Percentiles rank a stretch among this genome's conserved stretches.
Conservation (phyloP, 1,139 yeast species). For the Hansenula lynferdii region DNA sequence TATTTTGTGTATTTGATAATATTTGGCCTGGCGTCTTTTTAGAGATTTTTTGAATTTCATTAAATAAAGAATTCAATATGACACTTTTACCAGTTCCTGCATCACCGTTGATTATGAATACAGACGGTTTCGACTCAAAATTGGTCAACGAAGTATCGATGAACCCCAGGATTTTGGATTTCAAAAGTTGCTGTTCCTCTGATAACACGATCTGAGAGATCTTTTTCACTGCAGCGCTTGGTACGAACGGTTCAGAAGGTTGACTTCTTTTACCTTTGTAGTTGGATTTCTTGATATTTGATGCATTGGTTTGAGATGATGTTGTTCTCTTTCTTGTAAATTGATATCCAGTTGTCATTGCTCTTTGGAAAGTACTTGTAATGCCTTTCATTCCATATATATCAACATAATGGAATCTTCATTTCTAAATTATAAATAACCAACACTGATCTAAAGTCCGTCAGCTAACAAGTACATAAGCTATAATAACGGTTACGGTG, state of each 20-base stretch:
- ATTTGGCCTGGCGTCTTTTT: constrained; percentile 17
- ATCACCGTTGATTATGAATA: constrained; percentile 35
- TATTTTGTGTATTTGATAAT: constrained; percentile 25
- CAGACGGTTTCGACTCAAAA: constrained; percentile 21
- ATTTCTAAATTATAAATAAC: too few relatives aligned
- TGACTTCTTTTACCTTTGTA: not conserved
- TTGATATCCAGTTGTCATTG: too few relatives aligned
- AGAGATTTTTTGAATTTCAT: constrained; percentile 29
- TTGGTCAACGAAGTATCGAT: constrained; percentile 20
- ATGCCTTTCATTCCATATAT: too few relatives aligned
- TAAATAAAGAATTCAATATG: constrained; percentile 25
- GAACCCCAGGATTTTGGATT: constrained; percentile 24
- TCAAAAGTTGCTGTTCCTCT: constrained; percentile 28
- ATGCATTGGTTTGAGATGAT: too few relatives aligned
- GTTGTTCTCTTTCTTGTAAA: not conserved
- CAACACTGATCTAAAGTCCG: constrained; percentile 1
- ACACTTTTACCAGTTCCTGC: constrained; percentile 32
- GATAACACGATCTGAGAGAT: constrained; percentile 29
- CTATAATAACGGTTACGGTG: not conserved
- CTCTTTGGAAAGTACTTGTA: too few relatives aligned
- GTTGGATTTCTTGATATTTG: not conserved
- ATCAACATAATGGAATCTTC: too few relatives aligned
- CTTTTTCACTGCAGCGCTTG: constrained; percentile 26
- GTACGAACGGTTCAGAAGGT: not conserved
- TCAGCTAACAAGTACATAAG: too few relatives aligned